phyloP scores from a whole-genome alignment of 225 moss, liverwort and hornwort species.

The Sphagnum tenellum region DNA sequence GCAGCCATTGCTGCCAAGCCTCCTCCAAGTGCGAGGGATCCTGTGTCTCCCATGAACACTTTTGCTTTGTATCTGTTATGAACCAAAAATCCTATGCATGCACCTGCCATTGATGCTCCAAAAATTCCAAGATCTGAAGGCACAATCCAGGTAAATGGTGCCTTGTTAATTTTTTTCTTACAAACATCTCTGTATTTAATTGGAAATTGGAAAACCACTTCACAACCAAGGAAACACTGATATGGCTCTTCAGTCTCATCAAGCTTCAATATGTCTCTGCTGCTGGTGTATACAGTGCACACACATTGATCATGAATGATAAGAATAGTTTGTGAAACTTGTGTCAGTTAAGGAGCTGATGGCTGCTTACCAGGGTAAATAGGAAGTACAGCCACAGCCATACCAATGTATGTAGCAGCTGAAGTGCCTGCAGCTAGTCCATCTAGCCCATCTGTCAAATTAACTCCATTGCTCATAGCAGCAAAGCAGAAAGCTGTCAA shows the following conservation, averaged over 20 bases:
- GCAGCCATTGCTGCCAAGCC: conserved; percentile 92
- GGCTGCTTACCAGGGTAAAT: conserved; percentile 44
- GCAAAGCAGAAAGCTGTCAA: conserved; percentile 94
- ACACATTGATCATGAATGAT: too few relatives aligned
- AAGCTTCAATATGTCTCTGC: too few relatives aligned
- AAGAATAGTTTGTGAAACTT: too few relatives aligned
- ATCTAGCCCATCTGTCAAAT: conserved; percentile 93
- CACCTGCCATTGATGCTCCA: conserved; percentile 95
- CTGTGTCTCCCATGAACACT: conserved; percentile 98
- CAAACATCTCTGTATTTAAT: background rate
- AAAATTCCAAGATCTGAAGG: conserved; percentile 67
- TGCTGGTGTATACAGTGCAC: too few relatives aligned
- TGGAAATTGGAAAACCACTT: background rate
- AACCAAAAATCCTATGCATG: conserved; percentile 82
- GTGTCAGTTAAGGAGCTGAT: too few relatives aligned
- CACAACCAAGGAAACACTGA: too few relatives aligned
- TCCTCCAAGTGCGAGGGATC: conserved; percentile 90
- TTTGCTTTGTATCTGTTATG: conserved; percentile 76
- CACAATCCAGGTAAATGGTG: background rate
- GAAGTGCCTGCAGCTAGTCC: conserved; percentile 92
- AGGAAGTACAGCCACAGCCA: conserved; percentile 78
- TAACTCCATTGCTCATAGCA: conserved; percentile 98
- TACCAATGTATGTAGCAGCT: conserved; percentile 72
- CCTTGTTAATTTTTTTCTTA: too few relatives aligned
- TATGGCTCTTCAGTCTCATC: too few relatives aligned